Evolutionary conservation across 352 stramenopile species (phyloP), one percentile per base, ranked within the genome.

Genomic region (Globisporangium spinosum): DNA sequence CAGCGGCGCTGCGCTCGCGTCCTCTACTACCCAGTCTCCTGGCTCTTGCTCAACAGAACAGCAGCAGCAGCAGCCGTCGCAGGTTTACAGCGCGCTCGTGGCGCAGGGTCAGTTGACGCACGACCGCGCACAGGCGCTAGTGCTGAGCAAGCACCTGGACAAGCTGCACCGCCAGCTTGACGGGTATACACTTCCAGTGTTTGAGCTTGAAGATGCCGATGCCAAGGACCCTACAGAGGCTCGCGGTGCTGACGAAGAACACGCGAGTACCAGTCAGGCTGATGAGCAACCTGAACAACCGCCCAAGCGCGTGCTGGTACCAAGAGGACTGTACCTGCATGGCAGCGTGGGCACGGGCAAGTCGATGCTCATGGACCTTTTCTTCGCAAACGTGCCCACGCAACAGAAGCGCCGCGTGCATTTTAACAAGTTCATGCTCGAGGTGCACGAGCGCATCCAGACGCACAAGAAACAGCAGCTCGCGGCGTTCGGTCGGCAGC

Each of bases 391-490:
- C 40, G 72, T 87, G 22, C 65, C 66, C 0, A 74, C 86, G 27
- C 56, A 79, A 45, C 89, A 80, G 70, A 98, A 98, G 67, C 87
- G 86, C 40, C 83, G 96, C 49, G 89, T 98, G 64, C 97, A 99
- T 74, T 99, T 99, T 71, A 98, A 99, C 78, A 87, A 93, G 62
- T 99, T 99, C 79, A 97, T 99, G 84, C 75, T 98, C 32, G 89
- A 98, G 22, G 90, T 99, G 17, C 97, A 99, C 70, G 70, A 82
- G 65, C 85, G 91, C 5, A 89, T 99, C 43, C 91, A 98, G 70
- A 43, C 72, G 34, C 76, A 97, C 38, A 98, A 98, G 81, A 82
- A 95, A 74, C 65, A 85, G 68, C 83, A 98, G 60, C 71, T 98
- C 58, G 67, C 79, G 62, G 64, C 54, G 10, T 88, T 92, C 45